Evolutionary conservation across 371 early-diverging fungal species (phyloP), one percentile per base, ranked within the genome.

Genomic region (Dichotomocladium elegans): DNA sequence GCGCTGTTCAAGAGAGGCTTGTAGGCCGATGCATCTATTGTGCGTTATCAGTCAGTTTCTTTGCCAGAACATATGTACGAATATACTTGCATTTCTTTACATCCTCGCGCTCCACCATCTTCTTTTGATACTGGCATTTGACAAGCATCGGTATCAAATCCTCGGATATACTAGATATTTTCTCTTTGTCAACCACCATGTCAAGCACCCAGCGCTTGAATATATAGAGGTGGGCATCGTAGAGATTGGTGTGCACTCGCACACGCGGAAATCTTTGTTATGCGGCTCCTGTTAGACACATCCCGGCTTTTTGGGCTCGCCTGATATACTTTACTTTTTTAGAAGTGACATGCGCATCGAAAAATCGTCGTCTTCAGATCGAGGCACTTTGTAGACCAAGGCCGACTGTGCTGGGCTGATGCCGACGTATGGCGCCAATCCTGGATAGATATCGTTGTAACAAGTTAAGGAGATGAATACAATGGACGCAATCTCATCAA

Each of bases 201-300:
- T 94, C 94, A 37, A 95, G 64, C 3, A 95, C 86, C 95, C 95
- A 95, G 42, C 81, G 77, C 57, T 92, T 89, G 68, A 93, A 89
- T 12, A 95, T 82, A 58, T 95, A 96, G 27, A 94, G 55, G 55
- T 95, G 97, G 5, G 91, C 91, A 70, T 95, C 94, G 48, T 87
- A 85, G 52, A 93, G 68, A 46, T 85, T 79, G 17, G 89, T 86
- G 49, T 86, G 80, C 31, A 94, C 55, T 28, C 82, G 70, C 34
- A 93, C 70, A n/a, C 77, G 73, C 15, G 92, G 90, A 61, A 90
- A 90, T 55, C 88, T n/a, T 89, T 44, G 7, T 46, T 33, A 41
- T 14, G 25, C 9, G 12, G 6, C 5, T 37, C 5, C 21, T 33
- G n/a, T 10, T 33, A 33, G 10, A 1, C 34, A 1, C 34, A 15